Evolutionary conservation across 2,329 filamentous ascomycete species (phyloP).

Genomic region (Arthrobotrys conoides): DNA sequence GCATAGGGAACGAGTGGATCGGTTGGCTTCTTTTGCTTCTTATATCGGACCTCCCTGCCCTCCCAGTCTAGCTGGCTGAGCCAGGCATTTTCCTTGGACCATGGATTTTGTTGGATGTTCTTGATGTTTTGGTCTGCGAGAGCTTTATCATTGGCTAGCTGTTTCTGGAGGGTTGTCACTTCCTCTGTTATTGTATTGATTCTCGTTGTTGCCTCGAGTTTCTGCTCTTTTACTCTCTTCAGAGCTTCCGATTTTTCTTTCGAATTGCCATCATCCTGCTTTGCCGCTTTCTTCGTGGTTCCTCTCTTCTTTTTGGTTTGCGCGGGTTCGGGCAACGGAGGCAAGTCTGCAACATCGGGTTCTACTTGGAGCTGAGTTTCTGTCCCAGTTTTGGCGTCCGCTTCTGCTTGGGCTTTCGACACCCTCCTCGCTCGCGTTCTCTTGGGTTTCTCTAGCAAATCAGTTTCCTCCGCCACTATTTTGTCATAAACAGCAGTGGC

Average conservation of each 20-base stretch:
- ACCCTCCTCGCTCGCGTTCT: not conserved
- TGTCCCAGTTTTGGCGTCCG: not conserved
- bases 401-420: not conserved
- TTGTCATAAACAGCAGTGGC: conserved; percentile 7
- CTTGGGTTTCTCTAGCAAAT: conserved; percentile 10
- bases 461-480: conserved; percentile 34
- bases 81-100: conserved; percentile 71
- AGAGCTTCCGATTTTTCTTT: not conserved
- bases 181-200: not conserved
- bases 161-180: not conserved
- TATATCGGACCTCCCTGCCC: conserved; percentile 88
- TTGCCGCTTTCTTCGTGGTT: not conserved
- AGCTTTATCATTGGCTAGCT: not conserved
- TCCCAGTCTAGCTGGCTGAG: conserved; percentile 94
- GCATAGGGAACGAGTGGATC: conserved; percentile 69
- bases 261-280: not conserved
- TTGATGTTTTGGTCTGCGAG: conserved; percentile 7
- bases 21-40: conserved; percentile 82
- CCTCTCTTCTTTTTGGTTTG: conserved; percentile 1
- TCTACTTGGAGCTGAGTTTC: not conserved
- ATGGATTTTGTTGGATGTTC: conserved; percentile 81
- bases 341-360: not conserved
- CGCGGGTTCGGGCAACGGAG: not conserved
- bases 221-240: not conserved
- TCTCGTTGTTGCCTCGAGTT: not conserved